Conservation (phyloP, 257 asterid species). For the Prunella vulgaris region DNA sequence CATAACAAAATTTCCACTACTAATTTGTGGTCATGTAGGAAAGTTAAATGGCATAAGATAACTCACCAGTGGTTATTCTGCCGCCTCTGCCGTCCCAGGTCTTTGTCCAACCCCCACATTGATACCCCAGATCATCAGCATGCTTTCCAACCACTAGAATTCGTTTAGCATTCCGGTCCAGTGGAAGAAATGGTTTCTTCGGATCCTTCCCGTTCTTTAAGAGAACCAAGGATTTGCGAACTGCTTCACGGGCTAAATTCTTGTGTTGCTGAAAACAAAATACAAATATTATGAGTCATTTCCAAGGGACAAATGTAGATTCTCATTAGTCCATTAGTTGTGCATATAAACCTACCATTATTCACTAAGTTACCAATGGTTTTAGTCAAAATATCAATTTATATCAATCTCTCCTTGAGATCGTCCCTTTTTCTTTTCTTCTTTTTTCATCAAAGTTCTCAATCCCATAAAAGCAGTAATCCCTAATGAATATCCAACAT, state of each 20-base stretch:
- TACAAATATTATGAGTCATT: not conserved
- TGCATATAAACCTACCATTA: not conserved
- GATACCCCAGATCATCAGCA: conserved; percentile 71
- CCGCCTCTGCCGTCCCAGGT: conserved; percentile 83
- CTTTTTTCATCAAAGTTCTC: not conserved
- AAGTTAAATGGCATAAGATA: not conserved
- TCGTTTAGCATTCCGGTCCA: conserved; percentile 45
- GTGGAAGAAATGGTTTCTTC: conserved; percentile 56
- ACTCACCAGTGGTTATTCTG: conserved; percentile 61
- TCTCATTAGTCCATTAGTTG: not conserved
- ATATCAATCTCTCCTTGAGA: not conserved
- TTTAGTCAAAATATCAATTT: not conserved
- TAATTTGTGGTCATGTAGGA: not conserved
- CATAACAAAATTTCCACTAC: not conserved
- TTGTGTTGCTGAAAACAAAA: conserved; percentile 49
- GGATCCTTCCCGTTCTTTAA: conserved; percentile 69
- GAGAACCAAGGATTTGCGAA: conserved; percentile 71
- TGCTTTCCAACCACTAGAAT: conserved; percentile 67
- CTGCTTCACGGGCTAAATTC: conserved; percentile 85
- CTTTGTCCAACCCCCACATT: conserved; percentile 82
- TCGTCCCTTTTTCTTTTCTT: not conserved
- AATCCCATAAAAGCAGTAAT: not conserved
- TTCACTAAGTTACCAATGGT: not conserved
- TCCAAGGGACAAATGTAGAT: not conserved
- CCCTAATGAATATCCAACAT: not conserved